Evolutionary conservation across 164 flowering plant genomes (phyloP).

Genomic region (Dillenia suffruticosa): DNA sequence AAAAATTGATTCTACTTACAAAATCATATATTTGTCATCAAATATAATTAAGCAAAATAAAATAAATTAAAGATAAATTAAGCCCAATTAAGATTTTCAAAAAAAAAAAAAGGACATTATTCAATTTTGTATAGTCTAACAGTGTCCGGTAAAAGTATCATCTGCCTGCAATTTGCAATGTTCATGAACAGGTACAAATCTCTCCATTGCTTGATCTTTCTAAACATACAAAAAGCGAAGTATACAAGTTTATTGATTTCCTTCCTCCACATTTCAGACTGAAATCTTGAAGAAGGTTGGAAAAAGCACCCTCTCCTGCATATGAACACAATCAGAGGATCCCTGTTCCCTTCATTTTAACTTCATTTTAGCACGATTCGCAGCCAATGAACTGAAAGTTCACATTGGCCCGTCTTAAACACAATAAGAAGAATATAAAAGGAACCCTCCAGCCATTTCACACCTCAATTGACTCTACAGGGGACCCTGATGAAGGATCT

Average conservation of each 20-base stretch:
- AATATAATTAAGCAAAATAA: too few relatives aligned
- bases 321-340: constrained; percentile 8
- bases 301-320: constrained; percentile 11
- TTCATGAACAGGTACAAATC: background rate
- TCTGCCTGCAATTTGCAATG: background rate
- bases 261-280: background rate
- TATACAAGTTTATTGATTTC: background rate
- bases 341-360: constrained; percentile 2
- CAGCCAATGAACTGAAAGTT: background rate
- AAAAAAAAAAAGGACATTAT: too few relatives aligned
- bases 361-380: background rate
- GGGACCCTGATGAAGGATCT: constrained; percentile 9
- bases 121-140: too few relatives aligned
- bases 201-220: background rate
- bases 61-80: too few relatives aligned
- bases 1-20: too few relatives aligned
- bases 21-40: too few relatives aligned
- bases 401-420: too few relatives aligned
- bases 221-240: background rate
- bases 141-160: background rate
- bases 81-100: too few relatives aligned
- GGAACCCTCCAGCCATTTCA: constrained; percentile 6
- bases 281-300: constrained; percentile 2
- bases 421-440: background rate
- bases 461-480: constrained; percentile 14